Percentiles rank a stretch among this genome's conserved stretches.
These are phyloP conservation scores for Apiosordaria backusii DNA, from an alignment of 495 filamentous ascomycete species.

Conservation along the genomic window DNA sequence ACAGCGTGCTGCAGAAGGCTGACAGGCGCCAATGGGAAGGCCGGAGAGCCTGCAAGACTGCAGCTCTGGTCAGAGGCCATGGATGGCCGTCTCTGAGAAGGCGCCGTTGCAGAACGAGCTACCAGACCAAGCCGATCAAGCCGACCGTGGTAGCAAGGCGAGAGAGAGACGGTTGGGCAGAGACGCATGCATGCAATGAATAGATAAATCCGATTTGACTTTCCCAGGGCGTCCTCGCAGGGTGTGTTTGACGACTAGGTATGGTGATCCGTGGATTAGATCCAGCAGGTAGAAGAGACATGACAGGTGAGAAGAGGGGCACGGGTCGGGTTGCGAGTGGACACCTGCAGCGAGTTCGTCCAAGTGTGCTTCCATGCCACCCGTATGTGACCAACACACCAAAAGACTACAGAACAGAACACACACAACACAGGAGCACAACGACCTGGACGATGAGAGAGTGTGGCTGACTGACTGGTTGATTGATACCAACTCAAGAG, in stretches of 20 bases:
- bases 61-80: no score
- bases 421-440: not conserved
- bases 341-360: not conserved
- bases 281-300: not conserved
- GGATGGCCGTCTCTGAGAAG: not conserved
- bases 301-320: not conserved
- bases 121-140: not conserved
- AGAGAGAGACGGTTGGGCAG: slow-evolving; percentile 26
- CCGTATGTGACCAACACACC: no score
- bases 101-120: slow-evolving; percentile 12
- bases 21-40: slow-evolving; percentile 26
- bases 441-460: not conserved
- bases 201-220: not conserved
- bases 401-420: no score
- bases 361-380: no score
- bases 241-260: no score
- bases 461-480: no score
- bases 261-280: no score
- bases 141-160: not conserved
- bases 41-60: not conserved
- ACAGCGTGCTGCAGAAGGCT: slow-evolving; percentile 33
- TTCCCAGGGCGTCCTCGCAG: not conserved
- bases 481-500: no score
- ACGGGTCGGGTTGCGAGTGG: not conserved
- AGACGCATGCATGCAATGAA: slow-evolving; percentile 28